Percentiles rank a stretch among this genome's conserved stretches.
Evolutionary conservation across 371 early-diverging fungal species (phyloP).

Genomic region (Haplosporangium sp.): DNA sequence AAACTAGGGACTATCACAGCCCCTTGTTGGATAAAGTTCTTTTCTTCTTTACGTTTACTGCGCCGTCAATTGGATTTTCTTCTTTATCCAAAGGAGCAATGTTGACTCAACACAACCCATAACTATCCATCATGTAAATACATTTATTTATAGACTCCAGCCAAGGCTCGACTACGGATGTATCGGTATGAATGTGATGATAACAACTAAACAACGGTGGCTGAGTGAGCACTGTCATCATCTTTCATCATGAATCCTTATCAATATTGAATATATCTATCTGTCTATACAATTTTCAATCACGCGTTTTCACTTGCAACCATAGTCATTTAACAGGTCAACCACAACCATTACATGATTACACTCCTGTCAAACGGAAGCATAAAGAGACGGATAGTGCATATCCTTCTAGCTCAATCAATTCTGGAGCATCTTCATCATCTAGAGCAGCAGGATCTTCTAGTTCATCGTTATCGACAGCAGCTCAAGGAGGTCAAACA

Average conservation of each 20-base stretch:
- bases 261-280: background rate
- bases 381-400: constrained; percentile 14
- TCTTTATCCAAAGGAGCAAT: no score
- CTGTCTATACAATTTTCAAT: no score
- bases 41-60: no score
- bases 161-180: constrained; percentile 38
- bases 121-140: no score
- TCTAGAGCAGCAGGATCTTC: constrained; percentile 2
- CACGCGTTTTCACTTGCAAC: background rate
- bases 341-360: constrained; percentile 30
- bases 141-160: constrained; percentile 27
- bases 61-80: no score
- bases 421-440: background rate
- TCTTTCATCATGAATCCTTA: background rate
- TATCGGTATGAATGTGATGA: constrained; percentile 27
- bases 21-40: no score
- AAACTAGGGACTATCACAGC: background rate
- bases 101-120: background rate
- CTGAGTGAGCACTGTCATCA: background rate
- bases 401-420: background rate
- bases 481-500: background rate
- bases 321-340: constrained; percentile 49
- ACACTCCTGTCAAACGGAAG: constrained; percentile 24
- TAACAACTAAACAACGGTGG: background rate
- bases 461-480: background rate